phyloP scores from a whole-genome alignment of 2,329 filamentous ascomycete species.

The Paecilomyces formosus region DNA sequence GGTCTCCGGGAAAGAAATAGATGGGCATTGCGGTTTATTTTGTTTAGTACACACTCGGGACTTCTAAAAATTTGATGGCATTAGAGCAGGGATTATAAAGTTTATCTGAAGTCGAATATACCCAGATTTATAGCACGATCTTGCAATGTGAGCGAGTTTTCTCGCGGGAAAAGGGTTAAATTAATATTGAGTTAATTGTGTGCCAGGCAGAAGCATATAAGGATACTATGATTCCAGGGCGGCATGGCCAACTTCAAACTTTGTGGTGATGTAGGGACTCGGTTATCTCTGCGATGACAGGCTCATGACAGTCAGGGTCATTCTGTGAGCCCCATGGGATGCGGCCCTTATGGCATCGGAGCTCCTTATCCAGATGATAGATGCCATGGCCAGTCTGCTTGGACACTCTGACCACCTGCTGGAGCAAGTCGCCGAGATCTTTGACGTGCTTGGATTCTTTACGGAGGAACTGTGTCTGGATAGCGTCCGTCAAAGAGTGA shows the following conservation, averaged over 20 bases:
- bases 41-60: not conserved
- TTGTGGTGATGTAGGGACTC: not conserved
- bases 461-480: slow-evolving; percentile 12
- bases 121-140: not conserved
- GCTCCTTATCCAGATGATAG: slow-evolving; percentile 12
- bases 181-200: not conserved
- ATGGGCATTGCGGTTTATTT: not conserved
- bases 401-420: slow-evolving; percentile 14
- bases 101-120: not conserved
- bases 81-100: not conserved
- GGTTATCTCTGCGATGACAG: not conserved
- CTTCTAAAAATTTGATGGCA: not conserved
- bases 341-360: slow-evolving; percentile 7
- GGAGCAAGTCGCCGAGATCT: slow-evolving; percentile 14
- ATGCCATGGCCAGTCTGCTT: slow-evolving; percentile 15
- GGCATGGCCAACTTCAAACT: not conserved
- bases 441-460: slow-evolving; percentile 16
- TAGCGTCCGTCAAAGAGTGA: slow-evolving; percentile 6
- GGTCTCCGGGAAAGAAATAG: not conserved
- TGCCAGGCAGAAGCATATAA: not conserved
- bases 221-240: not conserved
- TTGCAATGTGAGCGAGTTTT: not conserved
- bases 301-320: slow-evolving; percentile 9
- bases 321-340: slow-evolving; percentile 9
- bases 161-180: not conserved